These are phyloP conservation scores for Carex kokanica DNA, from an alignment of 176 grass and related monocot genomes.

Conservation along the genomic window DNA sequence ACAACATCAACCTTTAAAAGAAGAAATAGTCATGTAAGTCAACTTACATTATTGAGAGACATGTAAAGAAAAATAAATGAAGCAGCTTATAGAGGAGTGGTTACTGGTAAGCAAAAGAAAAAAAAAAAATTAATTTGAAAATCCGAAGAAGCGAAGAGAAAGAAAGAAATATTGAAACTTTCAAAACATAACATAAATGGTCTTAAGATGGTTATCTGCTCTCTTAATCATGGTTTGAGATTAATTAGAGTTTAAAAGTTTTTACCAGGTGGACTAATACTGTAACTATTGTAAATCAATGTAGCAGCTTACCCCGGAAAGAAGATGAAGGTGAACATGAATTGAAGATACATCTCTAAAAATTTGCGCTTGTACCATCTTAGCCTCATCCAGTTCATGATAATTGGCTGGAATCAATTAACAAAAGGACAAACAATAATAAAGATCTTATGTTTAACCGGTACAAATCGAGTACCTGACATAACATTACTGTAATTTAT, in stretches of 20 bases:
- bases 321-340: slow-evolving; percentile 90
- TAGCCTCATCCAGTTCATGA: slow-evolving; percentile 83
- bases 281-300: background rate
- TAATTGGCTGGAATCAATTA: slow-evolving; percentile 54
- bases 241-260: background rate
- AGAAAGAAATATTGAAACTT: background rate
- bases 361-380: slow-evolving; percentile 87
- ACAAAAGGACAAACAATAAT: background rate
- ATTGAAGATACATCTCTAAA: slow-evolving; percentile 77
- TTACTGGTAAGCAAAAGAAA: background rate
- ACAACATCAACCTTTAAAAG: slow-evolving; percentile 57
- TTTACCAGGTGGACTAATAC: background rate
- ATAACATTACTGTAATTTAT: background rate
- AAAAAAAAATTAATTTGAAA: background rate
- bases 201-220: background rate
- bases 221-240: background rate
- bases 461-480: background rate
- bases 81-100: background rate
- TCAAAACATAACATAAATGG: background rate
- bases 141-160: too few relatives aligned
- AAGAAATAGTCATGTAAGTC: background rate
- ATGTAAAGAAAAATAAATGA: background rate
- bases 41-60: background rate
- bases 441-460: background rate
- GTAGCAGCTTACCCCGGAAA: slow-evolving; percentile 56